A percentile compares a stretch with the other conserved stretches of the same genome.
Evolutionary conservation across 2,329 filamentous ascomycete genomes (phyloP).

Genomic region (Claviceps humidiphila): DNA sequence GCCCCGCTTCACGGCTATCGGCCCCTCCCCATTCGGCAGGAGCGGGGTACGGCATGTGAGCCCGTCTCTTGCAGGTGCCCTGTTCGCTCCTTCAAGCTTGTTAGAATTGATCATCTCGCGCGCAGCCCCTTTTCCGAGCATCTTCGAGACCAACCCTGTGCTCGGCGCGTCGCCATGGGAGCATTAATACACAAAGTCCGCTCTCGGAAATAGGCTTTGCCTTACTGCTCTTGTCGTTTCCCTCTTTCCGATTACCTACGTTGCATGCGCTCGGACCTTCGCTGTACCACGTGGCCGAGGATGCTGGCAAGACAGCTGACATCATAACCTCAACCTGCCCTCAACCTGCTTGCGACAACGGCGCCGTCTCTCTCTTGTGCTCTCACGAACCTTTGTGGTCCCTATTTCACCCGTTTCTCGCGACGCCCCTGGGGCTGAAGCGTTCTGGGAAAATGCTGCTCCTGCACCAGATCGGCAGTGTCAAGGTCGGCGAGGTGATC

Average conservation of each 20-base stretch:
- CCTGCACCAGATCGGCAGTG: conserved; percentile 76
- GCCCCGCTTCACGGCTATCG: too few species aligned
- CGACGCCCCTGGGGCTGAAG: neutral
- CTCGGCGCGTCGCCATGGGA: neutral
- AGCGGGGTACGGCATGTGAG: too few species aligned
- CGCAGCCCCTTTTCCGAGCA: too few species aligned
- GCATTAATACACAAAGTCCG: neutral
- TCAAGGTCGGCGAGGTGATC: conserved; percentile 89
- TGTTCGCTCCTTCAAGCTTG: too few species aligned
- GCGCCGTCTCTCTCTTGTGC: neutral
- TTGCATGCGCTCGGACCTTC: neutral
- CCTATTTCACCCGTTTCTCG: neutral
- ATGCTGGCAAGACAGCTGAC: neutral
- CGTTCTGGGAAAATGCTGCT: conserved; percentile 54
- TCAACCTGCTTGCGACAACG: neutral
- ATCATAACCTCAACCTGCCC: neutral
- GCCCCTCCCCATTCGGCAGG: too few species aligned
- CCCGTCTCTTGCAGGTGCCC: too few species aligned
- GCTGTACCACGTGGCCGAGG: neutral
- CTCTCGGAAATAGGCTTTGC: neutral
- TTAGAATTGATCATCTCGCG: too few species aligned
- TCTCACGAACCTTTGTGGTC: neutral
- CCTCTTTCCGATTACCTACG: neutral
- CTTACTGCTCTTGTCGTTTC: neutral
- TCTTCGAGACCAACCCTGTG: neutral